Conservation (phyloP, 106 monocot genomes). For the Dioscorea alata region DNA sequence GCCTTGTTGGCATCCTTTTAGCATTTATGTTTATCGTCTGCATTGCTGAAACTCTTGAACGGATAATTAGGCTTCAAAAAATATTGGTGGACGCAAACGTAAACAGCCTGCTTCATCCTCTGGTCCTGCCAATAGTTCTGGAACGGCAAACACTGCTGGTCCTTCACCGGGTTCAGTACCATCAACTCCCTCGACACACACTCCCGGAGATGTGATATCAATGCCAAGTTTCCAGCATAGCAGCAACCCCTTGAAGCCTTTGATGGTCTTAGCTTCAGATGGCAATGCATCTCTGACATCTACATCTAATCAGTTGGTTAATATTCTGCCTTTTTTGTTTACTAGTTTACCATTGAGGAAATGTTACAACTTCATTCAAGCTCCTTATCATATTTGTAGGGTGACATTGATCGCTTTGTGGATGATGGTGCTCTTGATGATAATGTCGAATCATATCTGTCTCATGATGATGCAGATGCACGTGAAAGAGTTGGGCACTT, state of each 20-base stretch:
- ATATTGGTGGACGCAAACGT: conserved; percentile 55
- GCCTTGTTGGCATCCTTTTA: too few relatives aligned
- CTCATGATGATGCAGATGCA: conserved; percentile 86
- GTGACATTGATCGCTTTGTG: conserved; percentile 59
- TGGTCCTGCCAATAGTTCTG: conserved; percentile 89
- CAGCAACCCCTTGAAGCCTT: conserved; percentile 59
- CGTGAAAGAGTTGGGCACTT: conserved; percentile 60
- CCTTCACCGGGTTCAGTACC: conserved; percentile 95
- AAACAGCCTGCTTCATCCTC: conserved; percentile 86
- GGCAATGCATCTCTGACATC: conserved; percentile 68
- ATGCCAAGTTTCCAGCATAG: conserved; percentile 56
- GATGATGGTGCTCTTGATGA: conserved; percentile 84
- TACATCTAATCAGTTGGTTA: conserved; percentile 68
- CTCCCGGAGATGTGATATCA: conserved; percentile 81
- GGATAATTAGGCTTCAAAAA: conserved; percentile 37
- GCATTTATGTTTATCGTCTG: too few relatives aligned
- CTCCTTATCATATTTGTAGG: conserved; percentile 23
- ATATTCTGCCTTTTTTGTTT: background rate
- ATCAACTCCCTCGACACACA: conserved; percentile 90
- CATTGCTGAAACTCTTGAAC: too few relatives aligned
- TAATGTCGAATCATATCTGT: conserved; percentile 93
- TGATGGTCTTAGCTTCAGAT: conserved; percentile 70
- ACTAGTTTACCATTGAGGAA: too few relatives aligned
- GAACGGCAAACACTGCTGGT: conserved; percentile 88
- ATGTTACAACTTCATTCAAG: too few relatives aligned